Percentiles rank a stretch among this genome's conserved stretches.
Conservation (phyloP, 345 rosid species). For the Salix dunnii region DNA sequence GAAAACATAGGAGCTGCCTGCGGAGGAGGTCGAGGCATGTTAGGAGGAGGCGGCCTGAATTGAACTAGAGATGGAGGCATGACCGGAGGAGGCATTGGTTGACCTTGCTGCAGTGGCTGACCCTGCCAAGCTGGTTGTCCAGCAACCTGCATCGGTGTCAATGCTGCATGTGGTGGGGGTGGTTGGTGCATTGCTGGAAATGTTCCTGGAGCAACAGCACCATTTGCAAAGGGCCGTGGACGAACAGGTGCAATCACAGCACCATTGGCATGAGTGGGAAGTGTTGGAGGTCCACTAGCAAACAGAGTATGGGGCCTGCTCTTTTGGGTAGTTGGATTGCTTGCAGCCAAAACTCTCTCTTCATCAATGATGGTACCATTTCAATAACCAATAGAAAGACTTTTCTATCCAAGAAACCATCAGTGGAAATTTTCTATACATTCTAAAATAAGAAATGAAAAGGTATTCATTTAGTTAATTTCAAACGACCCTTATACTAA, state of each 20-base stretch:
- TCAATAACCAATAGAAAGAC: not conserved
- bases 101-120: constrained; percentile 68
- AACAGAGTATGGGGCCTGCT: constrained; percentile 72
- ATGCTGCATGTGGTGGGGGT: constrained; percentile 55
- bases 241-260: constrained; percentile 50
- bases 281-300: constrained; percentile 86
- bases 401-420: not conserved
- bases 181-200: constrained; percentile 58
- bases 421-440: not conserved
- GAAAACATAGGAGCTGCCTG: constrained; percentile 35
- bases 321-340: constrained; percentile 73
- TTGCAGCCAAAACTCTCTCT: constrained; percentile 98
- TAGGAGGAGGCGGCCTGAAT: constrained; percentile 63
- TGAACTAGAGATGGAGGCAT: constrained; percentile 73
- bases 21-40: constrained; percentile 68
- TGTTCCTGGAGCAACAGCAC: constrained; percentile 47
- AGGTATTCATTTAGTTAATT: not conserved
- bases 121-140: constrained; percentile 68
- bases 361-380: constrained; percentile 14
- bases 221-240: constrained; percentile 70
- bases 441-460: not conserved
- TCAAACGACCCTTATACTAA: not conserved
- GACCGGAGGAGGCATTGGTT: constrained; percentile 33
- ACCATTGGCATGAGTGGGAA: constrained; percentile 58
- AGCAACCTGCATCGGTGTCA: constrained; percentile 47